A percentile compares a stretch with the other conserved stretches of the same genome.
phyloP scores from a whole-genome alignment of 495 filamentous ascomycete genomes.

The Mytilinidion resinicola region DNA sequence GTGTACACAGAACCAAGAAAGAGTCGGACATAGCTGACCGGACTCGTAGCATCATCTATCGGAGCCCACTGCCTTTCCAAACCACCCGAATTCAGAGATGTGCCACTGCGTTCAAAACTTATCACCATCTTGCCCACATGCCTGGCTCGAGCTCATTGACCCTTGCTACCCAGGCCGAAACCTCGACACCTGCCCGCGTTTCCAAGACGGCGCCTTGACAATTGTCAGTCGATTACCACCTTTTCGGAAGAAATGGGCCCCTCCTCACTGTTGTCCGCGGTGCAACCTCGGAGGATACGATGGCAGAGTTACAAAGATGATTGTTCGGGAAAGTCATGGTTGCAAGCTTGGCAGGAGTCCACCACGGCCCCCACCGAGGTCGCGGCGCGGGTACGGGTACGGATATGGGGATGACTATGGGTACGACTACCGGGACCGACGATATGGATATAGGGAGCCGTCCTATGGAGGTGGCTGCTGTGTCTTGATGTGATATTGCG shows the following conservation, averaged over 20 bases:
- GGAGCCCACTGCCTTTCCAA: too few relatives aligned
- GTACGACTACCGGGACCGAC: too few relatives aligned
- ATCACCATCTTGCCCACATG: constrained; percentile 36
- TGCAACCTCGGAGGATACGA: constrained; percentile 9
- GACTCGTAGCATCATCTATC: too few relatives aligned
- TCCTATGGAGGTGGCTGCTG: too few relatives aligned
- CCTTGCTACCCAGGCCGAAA: constrained; percentile 36
- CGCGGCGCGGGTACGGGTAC: too few relatives aligned
- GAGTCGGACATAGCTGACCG: too few relatives aligned
- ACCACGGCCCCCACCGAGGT: too few relatives aligned
- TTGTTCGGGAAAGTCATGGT: not conserved
- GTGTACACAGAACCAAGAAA: too few relatives aligned
- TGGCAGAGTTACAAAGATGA: constrained; percentile 3
- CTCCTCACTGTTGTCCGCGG: constrained; percentile 12
- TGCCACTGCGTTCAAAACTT: constrained; percentile 36
- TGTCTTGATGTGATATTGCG: too few relatives aligned
- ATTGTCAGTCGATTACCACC: not conserved
- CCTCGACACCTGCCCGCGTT: constrained; percentile 39
- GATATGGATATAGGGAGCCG: too few relatives aligned
- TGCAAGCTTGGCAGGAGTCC: too few relatives aligned
- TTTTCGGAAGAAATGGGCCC: not conserved
- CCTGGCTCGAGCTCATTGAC: constrained; percentile 34
- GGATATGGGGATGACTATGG: too few relatives aligned
- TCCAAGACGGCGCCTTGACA: constrained; percentile 19
- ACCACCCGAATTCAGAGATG: constrained; percentile 26